Evolutionary conservation across 352 stramenopile genomes (phyloP), one percentile per base, ranked within the genome.

Genomic region (Phytophthora aleatoria): DNA sequence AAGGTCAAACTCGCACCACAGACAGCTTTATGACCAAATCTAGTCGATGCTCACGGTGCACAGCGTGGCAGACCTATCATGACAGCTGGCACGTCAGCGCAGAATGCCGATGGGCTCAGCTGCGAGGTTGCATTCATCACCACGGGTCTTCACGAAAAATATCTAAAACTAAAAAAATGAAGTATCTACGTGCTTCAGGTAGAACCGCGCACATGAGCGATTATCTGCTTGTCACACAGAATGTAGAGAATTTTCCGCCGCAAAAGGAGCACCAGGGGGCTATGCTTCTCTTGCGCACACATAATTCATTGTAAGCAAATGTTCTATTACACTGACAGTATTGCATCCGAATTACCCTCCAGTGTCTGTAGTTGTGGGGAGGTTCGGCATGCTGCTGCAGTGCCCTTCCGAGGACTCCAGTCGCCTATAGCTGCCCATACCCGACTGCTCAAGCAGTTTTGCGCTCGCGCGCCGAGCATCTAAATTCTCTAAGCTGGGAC

Each of bases 401-500:
- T 64, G 44, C 11, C 39, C 52, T 26, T 42, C 52, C 7, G 41
- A 7, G 2, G 27, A 35, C 10, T 42, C 30, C 24, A 64, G 13
- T 15, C 58, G 49, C 2, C n/a, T 68, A 52, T 72, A 72, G 47
- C 52, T 69, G 44, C 48, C 30, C 59, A 73, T 64, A 9, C 64
- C 58, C 8, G 64, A 73, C 42, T 73, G 58, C 9, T 73, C 51
- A 11, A 69, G 52, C 26, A 68, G 58, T 48, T 69, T 64, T 10
- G 48, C 45, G 20, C 58, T 73, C 30, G 53, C 24, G 9, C 64
- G 64, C 30, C 48, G 55, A 26, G 41, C 58, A 28, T 68, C 53
- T 24, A 60, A 44, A 39, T 16, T 60, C 44, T 64, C 58, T n/a
- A 64, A 15, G 12, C 58, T 69, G 1, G 59, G 49, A n/a, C 52